phyloP scores from a whole-genome alignment of 108 stramenopile species.

The Pseudonitzschia multiseries region DNA sequence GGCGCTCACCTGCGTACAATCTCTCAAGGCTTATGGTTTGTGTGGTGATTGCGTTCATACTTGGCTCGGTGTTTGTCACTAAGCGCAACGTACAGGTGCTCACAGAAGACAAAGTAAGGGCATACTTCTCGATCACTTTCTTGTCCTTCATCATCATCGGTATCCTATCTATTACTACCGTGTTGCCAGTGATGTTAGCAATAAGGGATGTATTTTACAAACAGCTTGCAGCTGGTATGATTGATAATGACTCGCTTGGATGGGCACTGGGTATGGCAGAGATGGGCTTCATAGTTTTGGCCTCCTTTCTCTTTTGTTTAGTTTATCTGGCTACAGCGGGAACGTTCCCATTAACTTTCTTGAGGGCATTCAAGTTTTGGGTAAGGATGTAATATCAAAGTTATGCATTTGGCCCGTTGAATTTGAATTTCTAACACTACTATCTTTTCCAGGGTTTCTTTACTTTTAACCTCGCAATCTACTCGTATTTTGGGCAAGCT shows the following conservation, averaged over 20 bases:
- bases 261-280: constrained; percentile 66
- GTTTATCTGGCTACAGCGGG: constrained; percentile 28
- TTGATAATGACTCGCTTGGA: constrained; percentile 53
- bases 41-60: constrained; percentile 55
- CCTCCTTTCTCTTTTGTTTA: constrained; percentile 34
- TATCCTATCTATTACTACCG: constrained; percentile 51
- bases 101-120: constrained; percentile 41
- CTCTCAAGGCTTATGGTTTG: constrained; percentile 57
- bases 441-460: constrained; percentile 54
- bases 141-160: constrained; percentile 63
- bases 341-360: constrained; percentile 33
- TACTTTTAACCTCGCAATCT: constrained; percentile 71
- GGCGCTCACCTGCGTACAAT: constrained; percentile 79
- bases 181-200: constrained; percentile 67
- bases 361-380: constrained; percentile 34
- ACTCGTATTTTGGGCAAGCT: constrained; percentile 75
- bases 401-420: background rate
- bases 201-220: constrained; percentile 75
- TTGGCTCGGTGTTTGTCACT: constrained; percentile 59
- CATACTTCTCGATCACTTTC: constrained; percentile 41
- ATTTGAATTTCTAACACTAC: background rate
- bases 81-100: constrained; percentile 24
- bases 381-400: background rate
- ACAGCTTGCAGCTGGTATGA: constrained; percentile 72
- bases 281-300: constrained; percentile 49